Base-by-base conservation (phyloP, 2,329 filamentous ascomycete genomes). In the Fusarium nisikadoi region DNA sequence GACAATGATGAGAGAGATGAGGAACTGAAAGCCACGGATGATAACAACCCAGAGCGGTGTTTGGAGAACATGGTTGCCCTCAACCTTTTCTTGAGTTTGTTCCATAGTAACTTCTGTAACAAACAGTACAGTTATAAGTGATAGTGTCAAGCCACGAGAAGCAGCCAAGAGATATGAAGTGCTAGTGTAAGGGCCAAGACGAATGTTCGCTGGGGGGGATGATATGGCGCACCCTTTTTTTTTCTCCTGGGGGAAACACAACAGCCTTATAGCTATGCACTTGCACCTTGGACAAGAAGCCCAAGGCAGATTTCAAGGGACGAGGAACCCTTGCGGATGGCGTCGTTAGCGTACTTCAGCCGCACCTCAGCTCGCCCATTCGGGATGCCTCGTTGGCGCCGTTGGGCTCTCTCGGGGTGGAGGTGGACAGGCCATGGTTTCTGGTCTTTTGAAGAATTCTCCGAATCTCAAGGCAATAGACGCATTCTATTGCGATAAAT, bases 21-120 rank as follows among this genome's bases (percentile, higher is more conserved):
- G 54, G 54, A 84, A 73, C 66, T 86, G 84, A 42, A 81, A 68
- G 20, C 80, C 78, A 14, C 84, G 83, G 29, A 84, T 53, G 23
- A 80, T 79, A 31, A 82, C 75, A n/a, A 87, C 74, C 84, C 85
- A 86, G 23, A 76, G 58, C 13, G 85, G 84, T 27, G 84, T 81
- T 38, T 77, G 70, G 62, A 86, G 81, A 63, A 86, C 72, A 61
- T 81, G 74, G 23, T 62, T 65, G 33, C 58, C 19, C 17, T 39
- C 35, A 3, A 25, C 49, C 49, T 68, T 74, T 55, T 66, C 71
- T 20, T 62, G 64, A 2, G 27, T 62, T 17, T 76, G 70, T 31
- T 76, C 70, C 73, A 77, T 77, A 23, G 36, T 8, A 20, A 17
- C 10, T 29, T 11, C 17, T 16, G 13, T 16, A 13, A 38, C 7